A percentile compares a stretch with the other conserved stretches of the same genome.
These are phyloP conservation scores for Phalaenopsis aphrodite DNA, from an alignment of 106 monocot species.

Conservation along the genomic window DNA sequence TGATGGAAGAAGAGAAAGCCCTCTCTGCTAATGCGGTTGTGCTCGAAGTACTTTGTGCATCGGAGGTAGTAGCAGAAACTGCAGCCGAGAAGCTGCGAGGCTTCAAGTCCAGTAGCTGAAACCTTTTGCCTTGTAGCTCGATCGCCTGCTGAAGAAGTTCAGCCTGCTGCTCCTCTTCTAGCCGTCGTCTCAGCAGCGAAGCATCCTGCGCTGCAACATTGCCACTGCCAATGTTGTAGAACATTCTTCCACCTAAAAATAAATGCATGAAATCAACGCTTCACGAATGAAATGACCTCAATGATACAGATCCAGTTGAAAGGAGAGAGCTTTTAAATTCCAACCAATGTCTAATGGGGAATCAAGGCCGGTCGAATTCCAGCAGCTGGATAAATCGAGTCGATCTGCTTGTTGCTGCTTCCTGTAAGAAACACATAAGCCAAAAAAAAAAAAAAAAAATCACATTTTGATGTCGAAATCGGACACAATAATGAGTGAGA, in stretches of 20 bases:
- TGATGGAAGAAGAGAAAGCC: not conserved
- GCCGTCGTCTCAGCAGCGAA: conserved; percentile 42
- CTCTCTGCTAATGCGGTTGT: not conserved
- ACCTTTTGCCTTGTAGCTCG: conserved; percentile 53
- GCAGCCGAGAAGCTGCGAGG: conserved; percentile 16
- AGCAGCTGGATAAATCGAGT: conserved; percentile 47
- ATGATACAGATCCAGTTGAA: not conserved
- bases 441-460: not conserved
- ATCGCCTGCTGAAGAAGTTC: conserved; percentile 74
- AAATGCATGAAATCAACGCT: not conserved
- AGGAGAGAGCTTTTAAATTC: conserved; percentile 34
- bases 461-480: not conserved
- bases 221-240: conserved; percentile 28
- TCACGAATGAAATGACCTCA: not conserved
- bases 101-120: conserved; percentile 64
- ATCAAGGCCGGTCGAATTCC: conserved; percentile 51
- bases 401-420: conserved; percentile 46
- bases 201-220: conserved; percentile 16
- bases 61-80: conserved; percentile 2
- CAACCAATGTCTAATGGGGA: conserved; percentile 37
- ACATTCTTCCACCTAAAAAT: conserved; percentile 39
- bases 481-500: not conserved
- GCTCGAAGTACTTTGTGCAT: not conserved
- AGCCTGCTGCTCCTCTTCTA: conserved; percentile 59
- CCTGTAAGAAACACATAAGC: conserved; percentile 20